These are phyloP conservation scores for Phytopythium montanum DNA, from an alignment of 352 stramenopile species.

Conservation along the genomic window DNA sequence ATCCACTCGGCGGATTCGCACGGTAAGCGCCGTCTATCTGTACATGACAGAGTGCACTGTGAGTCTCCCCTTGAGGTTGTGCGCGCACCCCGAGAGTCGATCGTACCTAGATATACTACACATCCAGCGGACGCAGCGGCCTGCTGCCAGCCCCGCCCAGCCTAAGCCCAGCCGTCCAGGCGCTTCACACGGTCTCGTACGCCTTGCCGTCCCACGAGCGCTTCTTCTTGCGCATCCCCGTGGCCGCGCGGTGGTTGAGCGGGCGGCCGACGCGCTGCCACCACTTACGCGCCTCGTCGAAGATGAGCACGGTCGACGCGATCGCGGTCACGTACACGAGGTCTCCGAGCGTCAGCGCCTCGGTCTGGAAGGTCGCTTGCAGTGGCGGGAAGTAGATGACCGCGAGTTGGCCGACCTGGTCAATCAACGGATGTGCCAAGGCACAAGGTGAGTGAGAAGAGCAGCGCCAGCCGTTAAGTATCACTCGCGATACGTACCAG, in stretches of 20 bases:
- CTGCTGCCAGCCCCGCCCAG: background rate
- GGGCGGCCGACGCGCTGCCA: constrained; percentile 41
- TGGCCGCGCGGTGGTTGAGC: constrained; percentile 25
- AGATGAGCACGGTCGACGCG: constrained; percentile 90
- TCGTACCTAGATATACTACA: constrained; percentile 7
- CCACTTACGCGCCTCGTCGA: constrained; percentile 94
- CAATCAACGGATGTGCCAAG: too few species aligned
- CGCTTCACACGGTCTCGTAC: constrained; percentile 58
- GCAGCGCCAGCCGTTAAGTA: background rate
- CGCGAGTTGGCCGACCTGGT: constrained; percentile 88
- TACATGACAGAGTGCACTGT: background rate
- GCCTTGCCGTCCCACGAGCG: constrained; percentile 64
- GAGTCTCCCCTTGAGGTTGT: background rate
- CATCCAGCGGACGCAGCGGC: background rate
- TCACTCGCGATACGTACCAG: constrained; percentile 35
- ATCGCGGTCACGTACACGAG: constrained; percentile 92
- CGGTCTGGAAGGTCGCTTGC: constrained; percentile 96
- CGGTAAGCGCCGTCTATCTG: background rate
- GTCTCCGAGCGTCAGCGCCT: constrained; percentile 90
- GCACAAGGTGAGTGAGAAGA: background rate
- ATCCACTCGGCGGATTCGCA: background rate
- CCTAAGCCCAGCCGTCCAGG: background rate
- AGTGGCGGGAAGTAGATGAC: constrained; percentile 96
- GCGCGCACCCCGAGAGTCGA: background rate
- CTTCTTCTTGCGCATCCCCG: constrained; percentile 53